Conservation (phyloP, 2,329 filamentous ascomycete species). For the Sporothrix sp. region DNA sequence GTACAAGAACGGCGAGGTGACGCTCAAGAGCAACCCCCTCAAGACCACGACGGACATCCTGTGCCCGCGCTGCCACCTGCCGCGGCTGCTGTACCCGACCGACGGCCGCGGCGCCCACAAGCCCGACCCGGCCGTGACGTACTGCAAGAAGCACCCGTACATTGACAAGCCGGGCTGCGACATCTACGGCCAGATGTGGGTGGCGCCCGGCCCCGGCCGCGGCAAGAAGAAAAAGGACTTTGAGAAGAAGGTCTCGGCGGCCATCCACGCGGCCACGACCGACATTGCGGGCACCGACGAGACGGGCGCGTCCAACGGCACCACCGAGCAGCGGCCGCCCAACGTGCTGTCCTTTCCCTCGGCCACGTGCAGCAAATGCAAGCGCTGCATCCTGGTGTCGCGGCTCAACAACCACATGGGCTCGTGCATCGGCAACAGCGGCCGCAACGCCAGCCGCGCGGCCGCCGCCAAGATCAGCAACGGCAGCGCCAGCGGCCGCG, state of each 20-base stretch:
- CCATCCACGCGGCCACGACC: slow-evolving; percentile 26
- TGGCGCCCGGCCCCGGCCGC: slow-evolving; percentile 57
- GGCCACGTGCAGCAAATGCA: slow-evolving; percentile 58
- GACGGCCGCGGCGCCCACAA: slow-evolving; percentile 57
- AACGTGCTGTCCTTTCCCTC: slow-evolving; percentile 57
- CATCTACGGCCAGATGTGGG: slow-evolving; percentile 75
- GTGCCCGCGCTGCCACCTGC: slow-evolving; percentile 65
- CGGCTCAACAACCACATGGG: slow-evolving; percentile 60
- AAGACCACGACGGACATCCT: slow-evolving; percentile 61
- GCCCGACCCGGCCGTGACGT: slow-evolving; percentile 57
- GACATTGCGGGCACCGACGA: slow-evolving; percentile 31
- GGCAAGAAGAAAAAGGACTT: slow-evolving; percentile 75
- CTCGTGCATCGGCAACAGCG: slow-evolving; percentile 56
- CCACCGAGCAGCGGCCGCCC: slow-evolving; percentile 44
- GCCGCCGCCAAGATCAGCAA: slow-evolving; percentile 54
- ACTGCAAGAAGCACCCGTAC: slow-evolving; percentile 72
- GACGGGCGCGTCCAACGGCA: slow-evolving; percentile 16
- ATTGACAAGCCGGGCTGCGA: slow-evolving; percentile 67
- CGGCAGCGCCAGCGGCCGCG: slow-evolving; percentile 32
- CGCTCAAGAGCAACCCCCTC: slow-evolving; percentile 62
- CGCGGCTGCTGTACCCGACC: slow-evolving; percentile 61
- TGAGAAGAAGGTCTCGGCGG: slow-evolving; percentile 44
- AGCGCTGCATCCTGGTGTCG: slow-evolving; percentile 54
- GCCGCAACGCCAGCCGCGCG: slow-evolving; percentile 51
- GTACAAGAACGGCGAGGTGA: slow-evolving; percentile 59